phyloP scores from a whole-genome alignment of 148 eudicot genomes.

The Vaccinium macrocarpon region DNA sequence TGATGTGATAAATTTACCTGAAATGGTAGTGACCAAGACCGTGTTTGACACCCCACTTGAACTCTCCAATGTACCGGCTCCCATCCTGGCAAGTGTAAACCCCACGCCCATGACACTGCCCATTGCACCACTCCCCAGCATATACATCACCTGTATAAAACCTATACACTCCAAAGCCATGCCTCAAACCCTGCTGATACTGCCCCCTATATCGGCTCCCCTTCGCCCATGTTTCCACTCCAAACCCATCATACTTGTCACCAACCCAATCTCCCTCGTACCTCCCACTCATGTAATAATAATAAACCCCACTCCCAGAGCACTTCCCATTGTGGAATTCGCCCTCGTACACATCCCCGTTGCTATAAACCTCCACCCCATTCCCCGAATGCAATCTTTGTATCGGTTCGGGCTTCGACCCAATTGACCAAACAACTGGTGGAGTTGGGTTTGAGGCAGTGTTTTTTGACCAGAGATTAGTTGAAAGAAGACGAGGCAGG shows the following conservation, averaged over 20 bases:
- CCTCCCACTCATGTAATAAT: slow-evolving; percentile 30
- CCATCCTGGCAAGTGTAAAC: slow-evolving; percentile 28
- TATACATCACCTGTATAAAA: slow-evolving; percentile 34
- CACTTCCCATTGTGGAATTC: slow-evolving; percentile 30
- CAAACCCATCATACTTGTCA: slow-evolving; percentile 29
- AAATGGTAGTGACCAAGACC: slow-evolving; percentile 30
- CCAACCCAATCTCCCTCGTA: slow-evolving; percentile 33
- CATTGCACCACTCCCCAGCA: slow-evolving; percentile 34
- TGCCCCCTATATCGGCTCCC: slow-evolving; percentile 31
- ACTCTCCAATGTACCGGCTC: slow-evolving; percentile 25
- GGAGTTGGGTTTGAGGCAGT: slow-evolving; percentile 12
- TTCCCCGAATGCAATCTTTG: slow-evolving; percentile 22
- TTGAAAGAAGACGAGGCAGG: slow-evolving; percentile 18
- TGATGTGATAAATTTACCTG: slow-evolving; percentile 11
- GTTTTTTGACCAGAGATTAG: slow-evolving; percentile 13
- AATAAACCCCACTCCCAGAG: slow-evolving; percentile 34
- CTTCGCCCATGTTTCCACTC: slow-evolving; percentile 33
- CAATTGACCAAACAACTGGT: slow-evolving; percentile 37
- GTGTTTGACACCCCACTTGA: slow-evolving; percentile 29
- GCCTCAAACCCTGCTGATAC: slow-evolving; percentile 29
- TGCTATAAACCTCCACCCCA: slow-evolving; percentile 26
- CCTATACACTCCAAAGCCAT: slow-evolving; percentile 34
- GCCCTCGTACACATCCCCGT: slow-evolving; percentile 33
- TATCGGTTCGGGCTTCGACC: slow-evolving; percentile 25
- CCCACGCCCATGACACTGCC: slow-evolving; percentile 35